phyloP scores from a whole-genome alignment of 2,329 filamentous ascomycete species.

The Camillea tinctor region DNA sequence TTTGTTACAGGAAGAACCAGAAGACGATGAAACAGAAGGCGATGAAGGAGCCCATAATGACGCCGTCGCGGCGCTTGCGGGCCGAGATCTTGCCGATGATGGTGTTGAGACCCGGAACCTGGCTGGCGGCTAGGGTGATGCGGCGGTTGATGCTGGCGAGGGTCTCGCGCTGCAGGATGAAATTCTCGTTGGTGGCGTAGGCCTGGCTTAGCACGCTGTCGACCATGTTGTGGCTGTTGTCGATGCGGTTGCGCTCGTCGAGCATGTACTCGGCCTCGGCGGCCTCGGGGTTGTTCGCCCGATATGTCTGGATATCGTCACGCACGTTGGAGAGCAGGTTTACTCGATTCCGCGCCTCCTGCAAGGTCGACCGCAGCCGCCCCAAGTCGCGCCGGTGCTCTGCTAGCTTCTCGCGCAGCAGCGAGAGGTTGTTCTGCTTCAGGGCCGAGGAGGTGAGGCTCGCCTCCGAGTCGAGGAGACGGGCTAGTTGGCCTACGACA shows the following conservation, averaged over 20 bases:
- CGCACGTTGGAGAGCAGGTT: slow-evolving; percentile 90
- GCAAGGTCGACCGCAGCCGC: slow-evolving; percentile 70
- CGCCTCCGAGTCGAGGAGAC: slow-evolving; percentile 90
- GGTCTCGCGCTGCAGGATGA: slow-evolving; percentile 82
- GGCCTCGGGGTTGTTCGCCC: slow-evolving; percentile 73
- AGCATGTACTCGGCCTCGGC: slow-evolving; percentile 98
- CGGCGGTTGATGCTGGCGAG: slow-evolving; percentile 84
- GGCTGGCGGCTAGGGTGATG: slow-evolving; percentile 84
- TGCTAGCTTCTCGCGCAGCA: slow-evolving; percentile 84
- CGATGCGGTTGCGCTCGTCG: slow-evolving; percentile 79
- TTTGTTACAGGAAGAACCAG: slow-evolving; percentile 68
- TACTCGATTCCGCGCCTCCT: slow-evolving; percentile 77
- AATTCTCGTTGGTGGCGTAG: slow-evolving; percentile 93
- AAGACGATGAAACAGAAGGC: slow-evolving; percentile 88
- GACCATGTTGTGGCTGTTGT: slow-evolving; percentile 84
- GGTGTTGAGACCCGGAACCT: slow-evolving; percentile 89
- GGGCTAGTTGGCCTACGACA: slow-evolving; percentile 77
- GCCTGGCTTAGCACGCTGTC: slow-evolving; percentile 92
- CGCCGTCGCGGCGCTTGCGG: slow-evolving; percentile 90
- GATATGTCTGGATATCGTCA: slow-evolving; percentile 88
- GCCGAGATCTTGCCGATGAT: slow-evolving; percentile 90
- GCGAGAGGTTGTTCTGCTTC: slow-evolving; percentile 94
- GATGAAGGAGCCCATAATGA: slow-evolving; percentile 90
- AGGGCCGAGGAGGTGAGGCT: slow-evolving; percentile 82
- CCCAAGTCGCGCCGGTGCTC: slow-evolving; percentile 82